Evolutionary conservation across 1,284 basidiomycete genomes (phyloP), one percentile per base, ranked within the genome.

Genomic region (Sporisorium exsertum): DNA sequence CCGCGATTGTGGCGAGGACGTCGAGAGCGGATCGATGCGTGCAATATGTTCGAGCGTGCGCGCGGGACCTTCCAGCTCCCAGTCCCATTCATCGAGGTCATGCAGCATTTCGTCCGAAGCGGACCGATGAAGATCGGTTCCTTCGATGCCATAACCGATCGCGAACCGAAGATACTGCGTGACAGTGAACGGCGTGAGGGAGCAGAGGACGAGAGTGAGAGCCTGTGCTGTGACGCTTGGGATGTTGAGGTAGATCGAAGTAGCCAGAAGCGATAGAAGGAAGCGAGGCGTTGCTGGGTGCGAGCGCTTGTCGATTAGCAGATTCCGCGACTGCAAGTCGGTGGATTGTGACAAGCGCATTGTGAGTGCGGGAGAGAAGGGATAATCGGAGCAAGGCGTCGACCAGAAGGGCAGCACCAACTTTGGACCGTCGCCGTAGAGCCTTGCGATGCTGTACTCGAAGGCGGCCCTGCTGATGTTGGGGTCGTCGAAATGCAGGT

Each of bases 231-330:
- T 90, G 29, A 95, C 85, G 13, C 90, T 88, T 0, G 93, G 92
- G 26, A 95, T 92, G 45, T 92, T 92, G 35, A 97, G 90, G 85
- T 94, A 97, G 47, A 93, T 89, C 0, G 93, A 89, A 5, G 94
- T 94, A 0, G 94, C 93, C 32, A 96, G 89, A 18, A 96, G 89
- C 6, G 94, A 95, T 13, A 95, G 88, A 2, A 97, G 89, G 81
- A 97, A 92, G 8, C 91, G 89, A 5, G 94, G 93, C 1, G 91
- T 91, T 0, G 92, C 92, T 0, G 91, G 90, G 63, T 95, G 93
- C 85, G 55, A 73, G 24, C 33, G 51, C 58, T 85, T 81, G 49
- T 58, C 63, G 50, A 72, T 71, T 32, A 64, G 15, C 13, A 64
- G 35, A 13, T 62, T 64, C 50, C 80, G 83, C 8, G 87, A 86